Conservation (phyloP, 2,329 filamentous ascomycete genomes). For the Ophioceras dolichostomum region DNA sequence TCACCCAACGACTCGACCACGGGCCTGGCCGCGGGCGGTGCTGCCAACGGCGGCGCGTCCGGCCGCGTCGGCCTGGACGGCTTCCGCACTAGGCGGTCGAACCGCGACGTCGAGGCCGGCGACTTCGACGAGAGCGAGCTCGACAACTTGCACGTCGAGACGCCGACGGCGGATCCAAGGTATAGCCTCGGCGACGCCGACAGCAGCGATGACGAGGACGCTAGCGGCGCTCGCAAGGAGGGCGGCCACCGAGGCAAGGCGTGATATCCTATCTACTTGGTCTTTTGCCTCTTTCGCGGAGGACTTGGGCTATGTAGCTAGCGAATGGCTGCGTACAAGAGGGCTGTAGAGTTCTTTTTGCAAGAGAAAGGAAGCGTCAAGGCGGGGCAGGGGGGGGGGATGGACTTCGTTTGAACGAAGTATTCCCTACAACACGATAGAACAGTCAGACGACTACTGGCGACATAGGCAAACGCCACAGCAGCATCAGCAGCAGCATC, state of each 20-base stretch:
- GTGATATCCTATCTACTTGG: no score
- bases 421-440: no score
- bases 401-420: no score
- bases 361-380: no score
- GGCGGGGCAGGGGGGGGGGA: no score
- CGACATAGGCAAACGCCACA: no score
- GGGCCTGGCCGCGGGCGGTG: slow-evolving; percentile 6
- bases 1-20: slow-evolving; percentile 19
- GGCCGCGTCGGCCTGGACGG: slow-evolving; percentile 23
- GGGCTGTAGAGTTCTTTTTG: no score
- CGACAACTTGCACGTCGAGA: slow-evolving; percentile 44
- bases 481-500: no score
- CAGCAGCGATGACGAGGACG: slow-evolving; percentile 42
- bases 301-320: no score
- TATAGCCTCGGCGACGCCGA: slow-evolving; percentile 48
- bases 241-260: slow-evolving; percentile 13
- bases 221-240: slow-evolving; percentile 8
- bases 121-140: slow-evolving; percentile 57
- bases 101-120: slow-evolving; percentile 46
- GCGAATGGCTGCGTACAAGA: no score
- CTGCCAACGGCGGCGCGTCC: slow-evolving; percentile 13
- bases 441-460: no score
- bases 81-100: slow-evolving; percentile 31
- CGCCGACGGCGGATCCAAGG: slow-evolving; percentile 32
- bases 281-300: no score